Evolutionary conservation across 805 yeast species (phyloP).

Genomic region (Aciculoconidium aculeatum): DNA sequence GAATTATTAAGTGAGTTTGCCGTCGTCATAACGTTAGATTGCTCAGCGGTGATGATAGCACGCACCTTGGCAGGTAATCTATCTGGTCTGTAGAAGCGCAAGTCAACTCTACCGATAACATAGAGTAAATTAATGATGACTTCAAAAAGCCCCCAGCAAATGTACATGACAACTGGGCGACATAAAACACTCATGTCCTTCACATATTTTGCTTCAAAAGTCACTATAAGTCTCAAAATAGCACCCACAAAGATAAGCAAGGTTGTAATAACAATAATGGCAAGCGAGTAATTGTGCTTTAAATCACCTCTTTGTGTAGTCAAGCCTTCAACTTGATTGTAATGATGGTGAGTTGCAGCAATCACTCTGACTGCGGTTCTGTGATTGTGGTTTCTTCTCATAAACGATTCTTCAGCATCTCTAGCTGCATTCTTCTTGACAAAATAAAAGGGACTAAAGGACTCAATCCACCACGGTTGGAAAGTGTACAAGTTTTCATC

Average conservation of each 20-base stretch:
- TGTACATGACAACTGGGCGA: slow-evolving; percentile 56
- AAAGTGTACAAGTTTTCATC: slow-evolving; percentile 51
- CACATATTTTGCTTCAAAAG: slow-evolving; percentile 28
- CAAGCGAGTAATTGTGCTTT: slow-evolving; percentile 47
- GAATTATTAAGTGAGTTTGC: too few species aligned
- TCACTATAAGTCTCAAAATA: slow-evolving; percentile 43
- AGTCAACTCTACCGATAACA: slow-evolving; percentile 60
- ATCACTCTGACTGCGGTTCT: slow-evolving; percentile 52
- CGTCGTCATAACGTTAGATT: slow-evolving; percentile 17
- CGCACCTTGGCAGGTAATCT: slow-evolving; percentile 36
- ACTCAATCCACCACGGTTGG: slow-evolving; percentile 77
- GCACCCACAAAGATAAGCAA: slow-evolving; percentile 46
- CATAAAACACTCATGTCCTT: slow-evolving; percentile 13
- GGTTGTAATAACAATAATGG: slow-evolving; percentile 42
- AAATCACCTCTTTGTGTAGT: slow-evolving; percentile 36
- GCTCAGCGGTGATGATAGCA: slow-evolving; percentile 38
- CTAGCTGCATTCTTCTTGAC: slow-evolving; percentile 48
- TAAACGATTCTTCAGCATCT: slow-evolving; percentile 42
- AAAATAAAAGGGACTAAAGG: slow-evolving; percentile 53
- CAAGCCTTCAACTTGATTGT: slow-evolving; percentile 32
- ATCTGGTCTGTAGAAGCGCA: slow-evolving; percentile 79
- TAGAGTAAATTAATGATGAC: slow-evolving; percentile 50
- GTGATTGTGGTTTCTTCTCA: slow-evolving; percentile 42
- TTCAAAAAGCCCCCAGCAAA: slow-evolving; percentile 67
- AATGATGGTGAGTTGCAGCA: slow-evolving; percentile 48